Evolutionary conservation across 2,329 filamentous ascomycete species (phyloP), one percentile per base, ranked within the genome.

Genomic region (Myriangium duriaei): DNA sequence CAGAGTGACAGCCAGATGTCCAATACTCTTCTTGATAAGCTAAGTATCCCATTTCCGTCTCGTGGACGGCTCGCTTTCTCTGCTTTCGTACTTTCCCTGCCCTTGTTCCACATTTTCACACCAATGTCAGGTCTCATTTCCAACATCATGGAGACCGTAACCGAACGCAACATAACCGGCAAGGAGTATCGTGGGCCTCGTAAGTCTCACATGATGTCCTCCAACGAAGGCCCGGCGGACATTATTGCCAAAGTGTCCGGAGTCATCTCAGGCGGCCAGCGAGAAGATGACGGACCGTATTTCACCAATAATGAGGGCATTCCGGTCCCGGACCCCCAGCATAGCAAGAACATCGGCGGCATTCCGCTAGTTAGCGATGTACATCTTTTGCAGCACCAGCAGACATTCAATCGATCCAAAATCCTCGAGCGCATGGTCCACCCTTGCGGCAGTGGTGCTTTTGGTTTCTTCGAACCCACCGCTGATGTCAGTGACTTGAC

Each of bases 391-490:
- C 67, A 72, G 55, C 71, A 71, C 52, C 67, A 71, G 51, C 68
- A 71, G 51, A 59, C 61, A 12, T 72, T 72, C 58, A 72, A 72
- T 43, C 59, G 68, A n/a, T 68, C 64, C n/a, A 70, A 70, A 53
- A 63, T 60, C 29, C 58, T 71, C 3, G 66, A 67, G 45, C 55
- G 61, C 42, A 65, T 61, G 56, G 58, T 62, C 18, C 49, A 65
- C 49, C 54, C 63, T 31, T 56, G 58, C 39, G 59, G 59, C 14
- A 57, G 53, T 40, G 67, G 62, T 32, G 67, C 59, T 14, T 69
- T 62, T 44, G 63, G 63, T 4, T 62, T 61, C 42, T 68, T 68
- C 39, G 63, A 67, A 44, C 53, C 55, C 32, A 69, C 63, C 5
- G 57, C 58, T 32, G 51, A 59, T 39, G 54, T 61, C 5, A 46